These are phyloP conservation scores for Heritiera fomes DNA, from an alignment of 345 rosid species.

Conservation along the genomic window DNA sequence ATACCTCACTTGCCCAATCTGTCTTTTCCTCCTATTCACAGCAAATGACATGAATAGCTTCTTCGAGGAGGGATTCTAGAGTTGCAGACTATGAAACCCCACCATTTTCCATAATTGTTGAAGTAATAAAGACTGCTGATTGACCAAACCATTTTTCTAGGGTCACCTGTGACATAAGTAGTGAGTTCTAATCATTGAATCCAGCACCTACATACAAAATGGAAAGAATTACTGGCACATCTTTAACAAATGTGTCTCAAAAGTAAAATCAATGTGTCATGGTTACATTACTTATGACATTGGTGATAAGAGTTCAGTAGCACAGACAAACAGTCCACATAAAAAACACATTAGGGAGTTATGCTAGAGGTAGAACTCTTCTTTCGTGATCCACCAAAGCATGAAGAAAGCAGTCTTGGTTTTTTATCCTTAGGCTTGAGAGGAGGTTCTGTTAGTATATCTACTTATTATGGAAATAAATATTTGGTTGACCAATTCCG, in stretches of 20 bases:
- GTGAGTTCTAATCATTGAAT: conserved; percentile 11
- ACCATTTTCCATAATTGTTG: conserved; percentile 91
- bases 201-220: conserved; percentile 3
- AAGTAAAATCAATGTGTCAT: background rate
- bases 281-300: background rate
- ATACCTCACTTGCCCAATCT: conserved; percentile 90
- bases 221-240: background rate
- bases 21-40: conserved; percentile 92
- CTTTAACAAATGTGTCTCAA: background rate
- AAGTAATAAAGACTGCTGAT: conserved; percentile 87
- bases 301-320: conserved; percentile 44
- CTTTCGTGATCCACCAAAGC: conserved; percentile 79
- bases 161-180: conserved; percentile 94
- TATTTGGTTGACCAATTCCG: too few relatives aligned
- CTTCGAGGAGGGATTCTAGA: conserved; percentile 83
- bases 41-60: conserved; percentile 95
- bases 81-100: conserved; percentile 88
- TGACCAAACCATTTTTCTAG: conserved; percentile 90
- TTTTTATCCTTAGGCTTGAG: conserved; percentile 65
- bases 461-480: too few relatives aligned
- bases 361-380: conserved; percentile 11
- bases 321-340: conserved; percentile 32
- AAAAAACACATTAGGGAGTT: background rate
- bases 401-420: conserved; percentile 61
- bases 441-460: too few relatives aligned